Evolutionary conservation across 768 basidiomycete genomes (phyloP), one percentile per base, ranked within the genome.

Genomic region (Boletus patriciae): DNA sequence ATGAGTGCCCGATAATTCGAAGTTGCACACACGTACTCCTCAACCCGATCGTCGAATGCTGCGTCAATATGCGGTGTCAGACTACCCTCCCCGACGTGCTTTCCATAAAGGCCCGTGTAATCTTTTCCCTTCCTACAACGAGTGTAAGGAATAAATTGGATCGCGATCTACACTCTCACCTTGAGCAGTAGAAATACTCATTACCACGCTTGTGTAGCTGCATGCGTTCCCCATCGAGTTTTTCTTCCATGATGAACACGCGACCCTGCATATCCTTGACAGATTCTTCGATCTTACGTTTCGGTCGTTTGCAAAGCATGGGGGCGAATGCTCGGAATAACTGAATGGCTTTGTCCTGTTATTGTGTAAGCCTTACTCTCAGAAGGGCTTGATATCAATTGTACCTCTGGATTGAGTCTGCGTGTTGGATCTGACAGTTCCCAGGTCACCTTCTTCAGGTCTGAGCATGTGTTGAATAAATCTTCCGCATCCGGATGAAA

Each of bases 401-500:
- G 5, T 66, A 85, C 86, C 70, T 85, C 80, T 9, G 80, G 78
- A 46, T 85, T 82, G 15, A 91, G 76, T 41, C 91, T 79, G 46
- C 80, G 79, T 4, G 80, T 75, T 0, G 88, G 86, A 69, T 97
- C 86, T 78, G 87, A 88, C 2, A 99, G 76, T 50, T 88, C 87
- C 87, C 89, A 98, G 33, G 86, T 87, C 4, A 99, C 92, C 55
- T 91, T 90, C 77, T 95, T 95, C 45, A 98, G 77, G 71, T 98
- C 95, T 0, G 95, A 98, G 69, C 94, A 98, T 1, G 94, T 94
- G 68, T 98, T 98, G 77, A 92, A 99, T 9, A 97, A 74, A 68
- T 93, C 91, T 59, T 92, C 87, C 0, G 96, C 95, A 63, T 98
- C 94, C 0, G 92, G 90, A 72, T 99, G 97, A 65, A 98, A 93